Evolutionary conservation across 192 early-diverging fungal species (phyloP).

Genomic region (Entrophospora sp.): DNA sequence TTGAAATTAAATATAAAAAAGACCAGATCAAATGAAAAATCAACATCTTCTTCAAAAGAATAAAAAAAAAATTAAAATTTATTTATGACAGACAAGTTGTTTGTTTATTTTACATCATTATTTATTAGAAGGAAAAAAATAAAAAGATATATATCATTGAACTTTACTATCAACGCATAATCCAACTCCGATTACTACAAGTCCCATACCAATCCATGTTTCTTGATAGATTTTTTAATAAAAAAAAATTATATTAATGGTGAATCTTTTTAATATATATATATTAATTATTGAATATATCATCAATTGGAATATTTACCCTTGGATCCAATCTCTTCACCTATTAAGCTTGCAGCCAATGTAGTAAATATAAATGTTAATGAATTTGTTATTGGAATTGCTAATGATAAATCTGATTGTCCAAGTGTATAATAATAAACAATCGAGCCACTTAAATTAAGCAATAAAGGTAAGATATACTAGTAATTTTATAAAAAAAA

Average conservation of each 20-base stretch:
- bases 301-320: constrained; percentile 31
- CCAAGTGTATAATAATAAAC: constrained; percentile 93
- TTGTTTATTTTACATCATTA: too few species aligned
- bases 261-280: too few species aligned
- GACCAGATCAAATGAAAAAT: too few species aligned
- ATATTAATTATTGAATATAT: background rate
- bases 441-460: constrained; percentile 87
- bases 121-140: too few species aligned
- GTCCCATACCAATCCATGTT: constrained; percentile 54
- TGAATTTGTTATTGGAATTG: constrained; percentile 88
- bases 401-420: constrained; percentile 76
- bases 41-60: too few species aligned
- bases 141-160: too few species aligned
- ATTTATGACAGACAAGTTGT: too few species aligned
- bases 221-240: too few species aligned
- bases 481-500: too few species aligned
- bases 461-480: constrained; percentile 75
- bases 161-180: constrained; percentile 54
- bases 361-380: constrained; percentile 82
- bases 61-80: too few species aligned
- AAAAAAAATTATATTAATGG: too few species aligned
- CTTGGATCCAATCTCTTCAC: constrained; percentile 61
- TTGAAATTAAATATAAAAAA: too few species aligned
- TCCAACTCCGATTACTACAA: constrained; percentile 60
- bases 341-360: constrained; percentile 68